Evolutionary conservation across 805 yeast species (phyloP).

Genomic region (Hemisphaericaspora nanyangensis): DNA sequence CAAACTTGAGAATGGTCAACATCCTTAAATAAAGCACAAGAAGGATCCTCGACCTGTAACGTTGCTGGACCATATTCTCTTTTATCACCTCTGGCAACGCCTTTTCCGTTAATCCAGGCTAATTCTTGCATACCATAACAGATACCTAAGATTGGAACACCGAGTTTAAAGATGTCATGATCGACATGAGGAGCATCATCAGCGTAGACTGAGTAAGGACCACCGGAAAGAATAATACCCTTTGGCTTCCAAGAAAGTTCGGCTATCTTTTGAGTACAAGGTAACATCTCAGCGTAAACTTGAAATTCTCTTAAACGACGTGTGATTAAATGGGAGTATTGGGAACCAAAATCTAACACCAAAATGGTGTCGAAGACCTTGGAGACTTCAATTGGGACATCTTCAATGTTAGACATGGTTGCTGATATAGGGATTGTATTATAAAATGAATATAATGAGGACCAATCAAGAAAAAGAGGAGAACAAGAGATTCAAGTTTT

Average conservation of each 20-base stretch:
- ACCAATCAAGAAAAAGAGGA: no score
- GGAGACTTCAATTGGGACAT: constrained; percentile 63
- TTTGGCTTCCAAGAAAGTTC: constrained; percentile 93
- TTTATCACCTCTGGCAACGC: constrained; percentile 93
- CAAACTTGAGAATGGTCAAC: constrained; percentile 95
- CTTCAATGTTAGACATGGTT: constrained; percentile 13
- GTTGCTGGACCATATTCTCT: constrained; percentile 98
- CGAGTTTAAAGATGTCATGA: constrained; percentile 82
- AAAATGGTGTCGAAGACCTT: constrained; percentile 92
- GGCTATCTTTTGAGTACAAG: constrained; percentile 95
- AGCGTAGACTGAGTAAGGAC: constrained; percentile 96
- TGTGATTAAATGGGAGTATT: constrained; percentile 93
- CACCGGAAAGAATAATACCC: constrained; percentile 94
- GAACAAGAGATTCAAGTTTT: no score
- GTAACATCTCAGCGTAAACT: constrained; percentile 98
- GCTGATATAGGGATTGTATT: constrained; percentile 6
- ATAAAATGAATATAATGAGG: no score
- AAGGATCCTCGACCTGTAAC: constrained; percentile 64
- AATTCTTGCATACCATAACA: constrained; percentile 99
- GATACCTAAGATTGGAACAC: constrained; percentile 94
- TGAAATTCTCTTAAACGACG: constrained; percentile 97
- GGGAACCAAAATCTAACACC: constrained; percentile 97
- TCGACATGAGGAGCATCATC: constrained; percentile 97
- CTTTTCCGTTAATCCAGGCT: constrained; percentile 95
- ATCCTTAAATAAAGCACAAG: constrained; percentile 74